Conservation (phyloP, 306 rosid species). For the Macrotyloma uniflorum region DNA sequence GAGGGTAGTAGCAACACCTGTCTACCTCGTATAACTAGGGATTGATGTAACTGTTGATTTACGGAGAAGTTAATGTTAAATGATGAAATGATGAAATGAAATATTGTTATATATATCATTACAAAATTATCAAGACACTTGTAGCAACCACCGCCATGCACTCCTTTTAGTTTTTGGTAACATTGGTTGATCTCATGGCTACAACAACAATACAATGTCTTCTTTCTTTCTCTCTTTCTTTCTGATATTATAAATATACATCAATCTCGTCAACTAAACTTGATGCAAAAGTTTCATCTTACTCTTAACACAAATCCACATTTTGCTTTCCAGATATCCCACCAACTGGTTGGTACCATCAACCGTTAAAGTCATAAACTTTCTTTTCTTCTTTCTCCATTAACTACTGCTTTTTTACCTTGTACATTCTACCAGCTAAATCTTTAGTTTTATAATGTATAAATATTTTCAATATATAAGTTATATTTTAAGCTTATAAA, state of each 20-base stretch:
- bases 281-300: slow-evolving; percentile 35
- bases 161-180: slow-evolving; percentile 28
- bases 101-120: slow-evolving; percentile 22
- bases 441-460: too few species aligned
- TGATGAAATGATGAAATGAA: slow-evolving; percentile 28
- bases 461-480: too few species aligned
- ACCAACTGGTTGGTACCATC: slow-evolving; percentile 37
- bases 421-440: background rate
- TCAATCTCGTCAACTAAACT: slow-evolving; percentile 18
- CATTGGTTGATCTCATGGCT: slow-evolving; percentile 9
- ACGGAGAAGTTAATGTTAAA: slow-evolving; percentile 58
- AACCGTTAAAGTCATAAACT: background rate
- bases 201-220: background rate
- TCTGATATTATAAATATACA: slow-evolving; percentile 4
- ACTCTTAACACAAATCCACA: background rate
- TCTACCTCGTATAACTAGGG: slow-evolving; percentile 1
- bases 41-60: slow-evolving; percentile 40
- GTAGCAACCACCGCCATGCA: slow-evolving; percentile 28
- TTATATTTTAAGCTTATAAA: too few species aligned
- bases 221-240: too few species aligned
- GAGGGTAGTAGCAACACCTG: slow-evolving; percentile 38
- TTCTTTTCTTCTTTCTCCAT: background rate
- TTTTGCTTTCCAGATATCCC: background rate
- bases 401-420: background rate
- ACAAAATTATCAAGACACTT: slow-evolving; percentile 55